Base-by-base conservation (phyloP, 2,329 filamentous ascomycete genomes). In the Aspergillus alliaceus region DNA sequence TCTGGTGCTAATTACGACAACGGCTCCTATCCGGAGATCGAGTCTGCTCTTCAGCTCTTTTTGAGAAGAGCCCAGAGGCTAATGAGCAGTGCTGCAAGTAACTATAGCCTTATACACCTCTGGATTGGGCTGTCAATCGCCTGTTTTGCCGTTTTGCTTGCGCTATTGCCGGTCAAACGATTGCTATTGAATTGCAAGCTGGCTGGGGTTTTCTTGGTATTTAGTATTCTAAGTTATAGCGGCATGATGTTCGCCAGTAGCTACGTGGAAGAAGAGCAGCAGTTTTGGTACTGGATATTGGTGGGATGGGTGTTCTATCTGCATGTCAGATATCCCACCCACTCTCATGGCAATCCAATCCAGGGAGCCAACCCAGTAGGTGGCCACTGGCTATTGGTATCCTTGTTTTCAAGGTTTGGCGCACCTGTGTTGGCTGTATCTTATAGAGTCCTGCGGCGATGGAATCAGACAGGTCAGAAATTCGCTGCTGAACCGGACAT, bases 381-480 rank as follows among this genome's bases (percentile, higher is more conserved):
- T 32, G 54, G 20, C 9, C 15, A 42, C 25, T 22, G 14, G 3
- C 32, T 20, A 44, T 51, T 60, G 34, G 22, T 52, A 47, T 25
- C 40, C 7, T 29, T 59, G n/a, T 32, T 59, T 39, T 35, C 53
- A 12, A 64, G 51, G 32, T 42, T 66, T 15, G 63, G 60, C n/a
- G 64, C 72, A 12, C 37, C 83, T 14, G 66, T 82, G 31, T 78
- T 90, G 0, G 79, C 93, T 7, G 67, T 81, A 1, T 75, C 85
- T 7, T 83, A 90, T 53, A 84, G 93, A 34, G 66, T 96, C 2
- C 78, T 86, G 35, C 81, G 91, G 42, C 84, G 89, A 55, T 99
- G 93, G 93, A 98, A 98, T 69, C 95, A 98, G 73, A 98, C 95
- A 0, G 95, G 95, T 4, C 93, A 98, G 70, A 99, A 99, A 73